These are phyloP conservation scores for Saccharomyces hybrid DNA, from an alignment of 1,139 yeast species.

Conservation along the genomic window DNA sequence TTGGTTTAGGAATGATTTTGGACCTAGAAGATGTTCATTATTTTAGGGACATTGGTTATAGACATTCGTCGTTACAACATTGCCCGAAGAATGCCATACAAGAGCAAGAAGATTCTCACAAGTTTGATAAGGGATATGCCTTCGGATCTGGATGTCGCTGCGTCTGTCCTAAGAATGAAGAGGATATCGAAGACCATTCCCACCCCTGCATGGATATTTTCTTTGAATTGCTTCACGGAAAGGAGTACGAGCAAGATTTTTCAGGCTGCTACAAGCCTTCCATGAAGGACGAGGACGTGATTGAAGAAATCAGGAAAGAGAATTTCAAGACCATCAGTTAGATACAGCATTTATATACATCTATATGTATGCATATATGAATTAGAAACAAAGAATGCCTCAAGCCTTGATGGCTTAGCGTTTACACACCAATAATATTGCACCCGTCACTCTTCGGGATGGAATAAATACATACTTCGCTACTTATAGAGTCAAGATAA, in stretches of 20 bases:
- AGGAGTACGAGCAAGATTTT: constrained; percentile 8
- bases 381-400: background rate
- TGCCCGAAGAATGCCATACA: constrained; percentile 57
- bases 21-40: constrained; percentile 68
- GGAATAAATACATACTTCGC: no score
- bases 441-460: no score
- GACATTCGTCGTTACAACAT: constrained; percentile 67
- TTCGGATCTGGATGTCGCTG: constrained; percentile 41
- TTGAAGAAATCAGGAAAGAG: constrained; percentile 14
- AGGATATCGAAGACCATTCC: constrained; percentile 20
- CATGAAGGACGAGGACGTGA: constrained; percentile 6
- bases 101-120: no score
- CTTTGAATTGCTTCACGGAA: constrained; percentile 11
- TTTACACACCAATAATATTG: no score
- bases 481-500: no score
- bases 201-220: constrained; percentile 17
- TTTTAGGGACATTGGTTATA: constrained; percentile 80
- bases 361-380: background rate
- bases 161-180: constrained; percentile 50
- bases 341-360: background rate
- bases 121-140: background rate
- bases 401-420: no score
- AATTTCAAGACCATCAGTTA: constrained; percentile 5
- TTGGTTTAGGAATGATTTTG: constrained; percentile 69
- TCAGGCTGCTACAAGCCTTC: constrained; percentile 9